Evolutionary conservation across 805 yeast species (phyloP), one percentile per base, ranked within the genome.

Genomic region (Wickerhamomyces subpelliculosus): DNA sequence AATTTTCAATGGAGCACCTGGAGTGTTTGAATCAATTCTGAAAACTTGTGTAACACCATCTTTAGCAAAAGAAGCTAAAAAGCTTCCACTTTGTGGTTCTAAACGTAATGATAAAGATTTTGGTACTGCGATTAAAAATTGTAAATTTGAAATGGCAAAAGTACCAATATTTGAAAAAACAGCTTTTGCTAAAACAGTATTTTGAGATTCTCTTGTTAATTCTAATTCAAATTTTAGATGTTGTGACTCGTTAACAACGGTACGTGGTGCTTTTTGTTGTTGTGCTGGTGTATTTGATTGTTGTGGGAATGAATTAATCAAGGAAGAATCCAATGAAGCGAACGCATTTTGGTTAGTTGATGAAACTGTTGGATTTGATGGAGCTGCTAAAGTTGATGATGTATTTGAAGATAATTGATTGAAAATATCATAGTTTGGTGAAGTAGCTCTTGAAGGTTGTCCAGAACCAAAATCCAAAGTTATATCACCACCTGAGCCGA

Each of bases 101-200:
- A 84, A 68, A 37, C 65, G 69, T 45, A 84, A 65, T 35, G 65
- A 65, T 52, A 80, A 72, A 8, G 71, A 52, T 50, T 78, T 80
- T 38, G 94, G 86, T 24, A 79, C 87, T 0, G 95, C 93, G 27
- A 83, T 58, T 52, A 77, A 66, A 47, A 81, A 75, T 42, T 75
- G 73, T 32, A 84, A 57, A 41, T 70, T 67, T 8, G 71, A 58
- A 25, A 83, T 57, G 13, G 73, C 57, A 8, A 64, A 47, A 32
- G 67, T 50, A 34, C 67, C 62, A 8, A 64, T 43, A 58, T 81
- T 83, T 35, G 83, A 68, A 49, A 79, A 72, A 36, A 58, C 55
- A 9, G 75, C 68, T 25, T 64, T 65, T 8, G 83, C 71, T 21
- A 57, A 55, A 27, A 75, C 54, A 2, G 62, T 55, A 20, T 61